Percentiles rank a stretch among this genome's conserved stretches.
Evolutionary conservation across 2,329 filamentous ascomycete genomes (phyloP).

Genomic region (Pezicula radicicola): DNA sequence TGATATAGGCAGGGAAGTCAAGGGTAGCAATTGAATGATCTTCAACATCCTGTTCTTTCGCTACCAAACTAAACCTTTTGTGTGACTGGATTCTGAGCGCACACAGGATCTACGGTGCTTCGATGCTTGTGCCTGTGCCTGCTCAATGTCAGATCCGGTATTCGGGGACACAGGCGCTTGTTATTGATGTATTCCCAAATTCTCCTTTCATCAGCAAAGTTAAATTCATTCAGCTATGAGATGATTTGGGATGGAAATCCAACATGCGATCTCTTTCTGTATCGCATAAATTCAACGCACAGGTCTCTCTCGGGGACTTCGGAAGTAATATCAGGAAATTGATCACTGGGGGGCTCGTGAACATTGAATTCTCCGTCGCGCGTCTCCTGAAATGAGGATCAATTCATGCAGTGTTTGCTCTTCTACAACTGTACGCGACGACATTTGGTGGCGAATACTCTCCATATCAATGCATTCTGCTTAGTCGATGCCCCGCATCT

Average conservation of each 20-base stretch:
- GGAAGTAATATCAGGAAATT: not conserved
- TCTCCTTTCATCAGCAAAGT: no score
- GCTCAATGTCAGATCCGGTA: not conserved
- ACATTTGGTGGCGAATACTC: not conserved
- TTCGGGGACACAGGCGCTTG: no score
- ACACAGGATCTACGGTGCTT: slow-evolving; percentile 1
- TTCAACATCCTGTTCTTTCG: not conserved
- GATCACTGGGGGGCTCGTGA: slow-evolving; percentile 1
- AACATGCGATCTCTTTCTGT: not conserved
- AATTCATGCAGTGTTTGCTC: not conserved
- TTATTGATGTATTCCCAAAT: no score
- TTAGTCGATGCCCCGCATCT: not conserved
- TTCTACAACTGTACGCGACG: not conserved
- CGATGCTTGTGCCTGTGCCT: not conserved
- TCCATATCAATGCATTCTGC: not conserved
- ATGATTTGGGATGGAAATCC: no score
- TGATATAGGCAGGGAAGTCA: not conserved
- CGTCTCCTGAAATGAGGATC: slow-evolving; percentile 1
- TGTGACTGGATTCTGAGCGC: not conserved
- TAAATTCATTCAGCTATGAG: no score
- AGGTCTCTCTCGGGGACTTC: not conserved
- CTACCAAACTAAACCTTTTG: not conserved
- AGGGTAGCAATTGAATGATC: not conserved
- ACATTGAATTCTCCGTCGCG: not conserved
- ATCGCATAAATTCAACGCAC: not conserved